phyloP scores from a whole-genome alignment of 139 green algal genomes.

The Chlamydomonas sp. region DNA sequence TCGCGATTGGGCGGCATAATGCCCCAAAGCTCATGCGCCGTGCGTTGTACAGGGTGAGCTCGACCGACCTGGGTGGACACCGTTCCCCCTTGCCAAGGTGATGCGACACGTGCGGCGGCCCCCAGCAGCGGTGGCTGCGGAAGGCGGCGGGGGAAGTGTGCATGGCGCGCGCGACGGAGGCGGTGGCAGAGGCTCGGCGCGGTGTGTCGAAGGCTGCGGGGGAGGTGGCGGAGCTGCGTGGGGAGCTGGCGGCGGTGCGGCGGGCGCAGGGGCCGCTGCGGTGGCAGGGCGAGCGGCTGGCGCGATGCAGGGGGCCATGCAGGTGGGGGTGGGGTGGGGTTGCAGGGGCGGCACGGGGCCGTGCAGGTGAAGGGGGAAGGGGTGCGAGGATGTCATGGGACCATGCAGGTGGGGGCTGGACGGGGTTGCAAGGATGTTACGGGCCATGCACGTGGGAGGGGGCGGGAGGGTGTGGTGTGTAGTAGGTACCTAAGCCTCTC shows the following conservation, averaged over 20 bases:
- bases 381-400: no score
- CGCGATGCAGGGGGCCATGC: neutral
- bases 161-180: neutral
- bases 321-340: neutral
- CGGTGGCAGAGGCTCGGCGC: neutral
- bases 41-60: no score
- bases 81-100: neutral
- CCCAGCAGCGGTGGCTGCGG: neutral
- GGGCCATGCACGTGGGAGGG: neutral
- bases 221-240: neutral
- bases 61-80: no score
- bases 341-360: neutral
- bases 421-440: neutral
- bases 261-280: constrained; percentile 13
- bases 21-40: no score
- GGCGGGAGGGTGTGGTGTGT: neutral
- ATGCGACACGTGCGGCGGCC: neutral
- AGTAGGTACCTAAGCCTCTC: neutral
- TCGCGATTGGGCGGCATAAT: no score
- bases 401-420: no score
- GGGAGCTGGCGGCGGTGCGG: neutral
- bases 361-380: no score
- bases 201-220: constrained; percentile 1
- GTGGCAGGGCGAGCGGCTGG: constrained; percentile 23
- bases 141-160: neutral